These are phyloP conservation scores for Thelonectria discophora DNA, from an alignment of 2,329 filamentous ascomycete genomes.

Conservation along the genomic window DNA sequence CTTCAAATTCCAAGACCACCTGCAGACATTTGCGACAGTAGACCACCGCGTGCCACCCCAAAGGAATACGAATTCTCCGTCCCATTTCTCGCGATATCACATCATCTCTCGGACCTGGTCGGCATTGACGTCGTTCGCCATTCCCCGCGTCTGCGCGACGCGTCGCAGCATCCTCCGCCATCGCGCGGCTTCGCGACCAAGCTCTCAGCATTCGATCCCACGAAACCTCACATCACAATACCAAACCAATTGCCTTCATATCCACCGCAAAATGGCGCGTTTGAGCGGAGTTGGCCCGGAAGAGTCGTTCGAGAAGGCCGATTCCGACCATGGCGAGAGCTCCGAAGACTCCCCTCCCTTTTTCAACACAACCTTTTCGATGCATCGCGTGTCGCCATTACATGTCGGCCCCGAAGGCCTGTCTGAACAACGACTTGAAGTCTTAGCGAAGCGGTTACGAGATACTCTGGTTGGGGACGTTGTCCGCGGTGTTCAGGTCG, in stretches of 20 bases:
- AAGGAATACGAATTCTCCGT: background rate
- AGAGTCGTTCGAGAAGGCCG: constrained; percentile 18
- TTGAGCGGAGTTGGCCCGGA: constrained; percentile 34
- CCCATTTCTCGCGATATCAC: background rate
- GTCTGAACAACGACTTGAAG: constrained; percentile 49
- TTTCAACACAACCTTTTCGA: constrained; percentile 68
- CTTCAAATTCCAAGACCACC: too few species aligned
- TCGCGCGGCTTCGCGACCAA: too few species aligned
- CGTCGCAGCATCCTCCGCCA: background rate
- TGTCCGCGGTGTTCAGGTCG: constrained; percentile 67
- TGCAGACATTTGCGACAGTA: too few species aligned
- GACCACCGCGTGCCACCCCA: too few species aligned
- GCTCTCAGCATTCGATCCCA: background rate
- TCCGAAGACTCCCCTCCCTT: constrained; percentile 52
- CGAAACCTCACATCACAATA: too few species aligned
- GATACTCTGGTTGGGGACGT: constrained; percentile 67
- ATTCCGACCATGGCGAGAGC: constrained; percentile 28
- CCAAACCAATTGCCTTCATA: background rate
- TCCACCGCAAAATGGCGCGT: constrained; percentile 31
- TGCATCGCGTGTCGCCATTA: constrained; percentile 64
- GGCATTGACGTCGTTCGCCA: too few species aligned
- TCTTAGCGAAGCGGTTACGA: constrained; percentile 59
- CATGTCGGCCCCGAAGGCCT: constrained; percentile 56
- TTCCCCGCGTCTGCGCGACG: background rate
- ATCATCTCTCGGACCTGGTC: constrained; percentile 3